These are phyloP conservation scores for Phytophthora sansomeana DNA, from an alignment of 352 stramenopile species.

Conservation along the genomic window DNA sequence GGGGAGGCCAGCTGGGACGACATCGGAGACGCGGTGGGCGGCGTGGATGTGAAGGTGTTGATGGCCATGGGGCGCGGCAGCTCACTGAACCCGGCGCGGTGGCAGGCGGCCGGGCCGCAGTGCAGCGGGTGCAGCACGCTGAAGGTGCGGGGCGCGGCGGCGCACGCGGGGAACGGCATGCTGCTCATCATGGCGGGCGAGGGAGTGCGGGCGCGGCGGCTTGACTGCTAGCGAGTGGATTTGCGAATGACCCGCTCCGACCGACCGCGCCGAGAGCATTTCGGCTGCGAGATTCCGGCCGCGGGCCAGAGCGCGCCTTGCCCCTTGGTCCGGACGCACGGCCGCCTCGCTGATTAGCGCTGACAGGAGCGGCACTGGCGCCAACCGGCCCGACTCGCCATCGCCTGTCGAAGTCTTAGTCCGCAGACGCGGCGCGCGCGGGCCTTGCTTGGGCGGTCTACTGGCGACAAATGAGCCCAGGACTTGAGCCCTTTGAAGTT, in stretches of 20 bases:
- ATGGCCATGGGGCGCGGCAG: too few relatives aligned
- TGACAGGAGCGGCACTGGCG: conserved; percentile 35
- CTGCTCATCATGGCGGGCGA: conserved; percentile 31
- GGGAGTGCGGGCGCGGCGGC: neutral
- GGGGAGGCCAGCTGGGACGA: conserved; percentile 26
- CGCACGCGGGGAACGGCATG: conserved; percentile 29
- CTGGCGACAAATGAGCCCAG: conserved; percentile 40
- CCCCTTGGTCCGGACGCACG: conserved; percentile 16
- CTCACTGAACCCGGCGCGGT: too few relatives aligned
- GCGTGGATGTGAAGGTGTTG: conserved; percentile 6
- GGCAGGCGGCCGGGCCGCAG: conserved; percentile 9
- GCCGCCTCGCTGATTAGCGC: conserved; percentile 22
- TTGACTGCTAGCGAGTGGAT: conserved; percentile 16
- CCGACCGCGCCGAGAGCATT: conserved; percentile 5
- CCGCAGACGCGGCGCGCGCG: conserved; percentile 23
- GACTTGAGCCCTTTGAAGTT: conserved; percentile 39
- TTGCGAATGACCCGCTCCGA: conserved; percentile 38
- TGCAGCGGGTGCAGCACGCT: conserved; percentile 34
- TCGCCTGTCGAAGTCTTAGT: conserved; percentile 49
- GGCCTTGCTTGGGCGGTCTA: conserved; percentile 11
- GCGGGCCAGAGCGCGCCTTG: conserved; percentile 7
- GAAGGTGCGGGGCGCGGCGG: conserved; percentile 20
- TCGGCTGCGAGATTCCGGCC: conserved; percentile 2
- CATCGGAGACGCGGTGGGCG: neutral
- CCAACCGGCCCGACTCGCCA: conserved; percentile 32